Conservation (phyloP, 2,329 filamentous ascomycete species). For the Diaporthe australafricana region DNA sequence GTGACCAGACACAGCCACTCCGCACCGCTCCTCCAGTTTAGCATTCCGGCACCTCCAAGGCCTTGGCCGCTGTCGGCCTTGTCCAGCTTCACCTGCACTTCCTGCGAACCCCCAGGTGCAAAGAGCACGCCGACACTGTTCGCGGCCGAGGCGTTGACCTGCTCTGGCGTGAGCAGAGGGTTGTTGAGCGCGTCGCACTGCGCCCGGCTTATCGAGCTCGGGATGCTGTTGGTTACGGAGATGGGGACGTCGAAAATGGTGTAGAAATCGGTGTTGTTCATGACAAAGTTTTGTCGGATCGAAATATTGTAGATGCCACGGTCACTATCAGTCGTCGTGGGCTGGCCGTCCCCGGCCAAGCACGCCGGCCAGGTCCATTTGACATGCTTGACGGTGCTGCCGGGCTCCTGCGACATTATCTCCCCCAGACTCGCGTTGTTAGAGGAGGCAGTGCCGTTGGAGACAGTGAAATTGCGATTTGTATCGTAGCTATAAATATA, state of each 20-base stretch:
- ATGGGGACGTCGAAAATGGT: constrained; percentile 80
- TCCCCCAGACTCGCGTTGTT: constrained; percentile 67
- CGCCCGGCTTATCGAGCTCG: constrained; percentile 52
- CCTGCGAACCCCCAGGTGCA: constrained; percentile 62
- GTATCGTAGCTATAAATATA: constrained; percentile 75
- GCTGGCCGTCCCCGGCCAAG: constrained; percentile 69
- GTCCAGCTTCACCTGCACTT: constrained; percentile 51
- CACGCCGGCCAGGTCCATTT: constrained; percentile 80
- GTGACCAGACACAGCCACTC: constrained; percentile 49
- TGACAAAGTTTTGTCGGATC: constrained; percentile 76
- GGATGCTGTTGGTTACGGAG: constrained; percentile 74
- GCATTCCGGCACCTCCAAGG: constrained; percentile 46
- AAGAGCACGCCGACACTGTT: constrained; percentile 61
- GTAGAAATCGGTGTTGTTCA: constrained; percentile 73
- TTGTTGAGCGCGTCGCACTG: constrained; percentile 65
- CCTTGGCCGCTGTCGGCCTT: constrained; percentile 40
- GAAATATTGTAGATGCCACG: constrained; percentile 77
- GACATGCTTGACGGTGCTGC: constrained; percentile 79
- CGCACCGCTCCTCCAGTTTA: constrained; percentile 48
- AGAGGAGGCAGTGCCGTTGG: constrained; percentile 67
- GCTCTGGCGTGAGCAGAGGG: constrained; percentile 58
- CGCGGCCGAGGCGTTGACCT: constrained; percentile 56
- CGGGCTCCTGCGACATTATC: constrained; percentile 72
- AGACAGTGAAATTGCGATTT: constrained; percentile 75
- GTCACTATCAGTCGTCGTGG: constrained; percentile 57